Evolutionary conservation across 1,139 yeast genomes (phyloP).

Genomic region (Torulaspora globosa): DNA sequence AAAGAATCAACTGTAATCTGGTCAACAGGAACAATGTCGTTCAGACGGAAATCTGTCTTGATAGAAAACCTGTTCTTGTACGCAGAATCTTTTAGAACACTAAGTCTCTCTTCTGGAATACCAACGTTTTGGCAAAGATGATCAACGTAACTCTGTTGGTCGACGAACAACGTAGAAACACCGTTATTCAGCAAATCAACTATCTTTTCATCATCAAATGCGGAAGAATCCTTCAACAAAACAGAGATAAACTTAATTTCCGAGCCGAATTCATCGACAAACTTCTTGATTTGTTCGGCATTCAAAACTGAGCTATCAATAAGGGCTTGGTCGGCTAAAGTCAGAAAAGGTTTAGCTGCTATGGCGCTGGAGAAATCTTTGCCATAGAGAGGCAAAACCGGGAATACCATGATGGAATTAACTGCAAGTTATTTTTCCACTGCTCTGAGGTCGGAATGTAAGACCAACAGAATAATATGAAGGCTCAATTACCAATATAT

Average conservation of each 20-base stretch:
- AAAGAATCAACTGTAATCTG: conserved; percentile 38
- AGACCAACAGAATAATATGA: background rate
- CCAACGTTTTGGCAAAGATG: conserved; percentile 46
- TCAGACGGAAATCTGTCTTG: conserved; percentile 39
- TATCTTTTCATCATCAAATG: conserved; percentile 43
- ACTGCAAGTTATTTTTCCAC: background rate
- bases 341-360: conserved; percentile 23
- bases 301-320: conserved; percentile 23
- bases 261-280: conserved; percentile 15
- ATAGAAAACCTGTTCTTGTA: conserved; percentile 44
- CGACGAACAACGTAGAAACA: conserved; percentile 49
- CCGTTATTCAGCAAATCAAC: conserved; percentile 67
- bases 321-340: conserved; percentile 27
- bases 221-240: conserved; percentile 10
- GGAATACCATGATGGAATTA: conserved; percentile 24
- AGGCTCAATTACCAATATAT: background rate
- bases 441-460: background rate
- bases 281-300: conserved; percentile 17
- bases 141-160: conserved; percentile 37
- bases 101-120: conserved; percentile 45
- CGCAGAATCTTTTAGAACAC: conserved; percentile 13
- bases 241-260: conserved; percentile 21
- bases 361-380: conserved; percentile 16
- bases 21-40: conserved; percentile 17
- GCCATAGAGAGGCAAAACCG: conserved; percentile 31